A percentile compares a stretch with the other conserved stretches of the same genome.
Evolutionary conservation across 2,329 filamentous ascomycete genomes (phyloP).

Genomic region (Penicillium concentricum): DNA sequence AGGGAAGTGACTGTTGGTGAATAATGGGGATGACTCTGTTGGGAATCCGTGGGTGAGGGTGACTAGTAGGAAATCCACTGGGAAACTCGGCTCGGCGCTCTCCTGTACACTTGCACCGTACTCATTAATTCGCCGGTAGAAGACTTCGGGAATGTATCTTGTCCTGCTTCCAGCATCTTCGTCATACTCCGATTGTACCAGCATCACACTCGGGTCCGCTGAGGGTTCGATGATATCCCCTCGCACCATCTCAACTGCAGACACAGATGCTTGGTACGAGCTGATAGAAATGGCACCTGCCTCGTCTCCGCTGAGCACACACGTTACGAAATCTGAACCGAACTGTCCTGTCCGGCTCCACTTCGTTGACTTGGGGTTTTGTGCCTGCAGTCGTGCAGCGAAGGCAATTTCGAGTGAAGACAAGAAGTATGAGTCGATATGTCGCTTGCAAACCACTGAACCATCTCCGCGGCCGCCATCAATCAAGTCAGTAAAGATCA

Average conservation of each 20-base stretch:
- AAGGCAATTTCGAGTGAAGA: slow-evolving; percentile 91
- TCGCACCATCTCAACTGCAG: slow-evolving; percentile 93
- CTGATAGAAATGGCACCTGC: slow-evolving; percentile 84
- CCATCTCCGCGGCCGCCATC: slow-evolving; percentile 80
- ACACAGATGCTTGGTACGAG: slow-evolving; percentile 91
- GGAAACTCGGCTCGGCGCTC: slow-evolving; percentile 94
- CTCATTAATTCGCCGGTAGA: slow-evolving; percentile 93
- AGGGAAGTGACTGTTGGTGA: slow-evolving; percentile 71
- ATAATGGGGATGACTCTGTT: slow-evolving; percentile 71
- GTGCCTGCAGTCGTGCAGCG: slow-evolving; percentile 80
- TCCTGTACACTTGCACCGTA: slow-evolving; percentile 95
- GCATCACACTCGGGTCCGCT: slow-evolving; percentile 87
- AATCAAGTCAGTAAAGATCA: slow-evolving; percentile 91
- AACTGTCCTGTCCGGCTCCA: slow-evolving; percentile 96
- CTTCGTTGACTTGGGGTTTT: slow-evolving; percentile 85
- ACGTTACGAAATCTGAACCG: slow-evolving; percentile 96
- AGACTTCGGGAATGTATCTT: slow-evolving; percentile 95
- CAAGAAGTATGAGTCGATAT: slow-evolving; percentile 91
- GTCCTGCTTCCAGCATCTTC: slow-evolving; percentile 66
- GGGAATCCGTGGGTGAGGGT: slow-evolving; percentile 97
- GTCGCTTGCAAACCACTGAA: slow-evolving; percentile 88
- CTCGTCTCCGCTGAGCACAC: slow-evolving; percentile 90
- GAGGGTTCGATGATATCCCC: slow-evolving; percentile 95
- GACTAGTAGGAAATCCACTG: slow-evolving; percentile 92
- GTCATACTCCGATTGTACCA: slow-evolving; percentile 89